Conservation (phyloP, 345 rosid genomes). For the Brassica cretica region DNA sequence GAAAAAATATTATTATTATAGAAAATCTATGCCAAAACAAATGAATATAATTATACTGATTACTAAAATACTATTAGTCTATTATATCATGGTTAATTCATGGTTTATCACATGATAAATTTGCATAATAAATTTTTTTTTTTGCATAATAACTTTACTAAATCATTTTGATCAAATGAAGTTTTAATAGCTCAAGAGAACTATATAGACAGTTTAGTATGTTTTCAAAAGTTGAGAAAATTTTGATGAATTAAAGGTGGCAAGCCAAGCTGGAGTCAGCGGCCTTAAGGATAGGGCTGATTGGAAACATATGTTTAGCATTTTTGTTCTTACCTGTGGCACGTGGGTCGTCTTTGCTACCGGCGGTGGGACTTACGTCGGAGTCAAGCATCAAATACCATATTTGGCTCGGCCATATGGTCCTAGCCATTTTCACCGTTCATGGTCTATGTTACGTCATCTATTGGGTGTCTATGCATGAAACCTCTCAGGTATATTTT, state of each 20-base stretch:
- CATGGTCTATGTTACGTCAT: conserved; percentile 37
- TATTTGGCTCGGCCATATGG: conserved; percentile 81
- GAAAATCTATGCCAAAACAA: neutral
- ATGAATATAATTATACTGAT: neutral
- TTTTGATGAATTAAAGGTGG: conserved; percentile 52
- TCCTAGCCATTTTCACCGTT: conserved; percentile 55
- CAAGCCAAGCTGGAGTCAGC: conserved; percentile 43
- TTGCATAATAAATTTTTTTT: neutral
- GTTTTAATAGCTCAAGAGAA: no score
- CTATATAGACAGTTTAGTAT: neutral
- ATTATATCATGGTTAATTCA: neutral
- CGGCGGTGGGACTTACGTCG: conserved; percentile 68
- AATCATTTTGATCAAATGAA: no score
- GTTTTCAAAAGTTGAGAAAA: conserved; percentile 9
- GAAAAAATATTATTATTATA: neutral
- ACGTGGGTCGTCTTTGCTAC: conserved; percentile 73
- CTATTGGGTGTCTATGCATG: conserved; percentile 44
- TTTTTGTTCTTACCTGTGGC: conserved; percentile 85
- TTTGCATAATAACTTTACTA: no score
- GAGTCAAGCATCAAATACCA: conserved; percentile 90
- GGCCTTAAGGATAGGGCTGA: conserved; percentile 50
- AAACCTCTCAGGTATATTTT: conserved; percentile 57
- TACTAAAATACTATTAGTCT: neutral
- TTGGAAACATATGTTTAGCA: conserved; percentile 62
- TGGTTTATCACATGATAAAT: conserved; percentile 1